phyloP scores from a whole-genome alignment of 768 basidiomycete species.

The Porphyrellus cyaneotinctus region DNA sequence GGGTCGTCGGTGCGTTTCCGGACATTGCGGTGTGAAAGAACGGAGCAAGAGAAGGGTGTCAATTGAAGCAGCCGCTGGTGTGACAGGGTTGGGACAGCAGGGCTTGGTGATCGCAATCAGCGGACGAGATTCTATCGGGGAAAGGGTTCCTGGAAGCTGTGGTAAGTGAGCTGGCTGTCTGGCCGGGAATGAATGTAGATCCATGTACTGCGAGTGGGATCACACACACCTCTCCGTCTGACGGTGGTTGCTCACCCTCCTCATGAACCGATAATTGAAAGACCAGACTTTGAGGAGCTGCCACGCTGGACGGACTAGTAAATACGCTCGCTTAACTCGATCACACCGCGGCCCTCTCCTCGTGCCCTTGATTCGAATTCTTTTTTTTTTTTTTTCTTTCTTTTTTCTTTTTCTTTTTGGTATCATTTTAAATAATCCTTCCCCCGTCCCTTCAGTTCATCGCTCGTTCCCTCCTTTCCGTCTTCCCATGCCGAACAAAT shows the following conservation, averaged over 20 bases:
- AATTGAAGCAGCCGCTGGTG: slow-evolving; percentile 12
- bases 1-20: slow-evolving; percentile 32
- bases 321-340: slow-evolving; percentile 37
- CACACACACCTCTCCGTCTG: not conserved
- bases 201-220: slow-evolving; percentile 10
- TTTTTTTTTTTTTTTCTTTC: slow-evolving; percentile 56
- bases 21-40: slow-evolving; percentile 42
- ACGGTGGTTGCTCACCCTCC: not conserved
- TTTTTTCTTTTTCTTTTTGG: slow-evolving; percentile 53
- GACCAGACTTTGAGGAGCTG: slow-evolving; percentile 12
- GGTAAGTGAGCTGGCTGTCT: slow-evolving; percentile 12
- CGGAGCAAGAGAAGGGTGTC: slow-evolving; percentile 8
- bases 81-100: slow-evolving; percentile 15
- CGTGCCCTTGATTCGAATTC: slow-evolving; percentile 66
- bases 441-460: slow-evolving; percentile 17
- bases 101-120: slow-evolving; percentile 23
- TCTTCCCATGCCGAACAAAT: slow-evolving; percentile 29
- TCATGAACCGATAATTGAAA: not conserved
- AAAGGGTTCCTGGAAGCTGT: slow-evolving; percentile 29
- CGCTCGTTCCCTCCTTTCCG: slow-evolving; percentile 6
- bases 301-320: slow-evolving; percentile 31
- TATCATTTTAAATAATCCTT: slow-evolving; percentile 51
- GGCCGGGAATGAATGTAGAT: slow-evolving; percentile 36
- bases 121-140: slow-evolving; percentile 23
- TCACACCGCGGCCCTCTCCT: slow-evolving; percentile 48